These are phyloP conservation scores for Musa troglodytarum DNA, from an alignment of 176 grass and related monocot genomes.

Conservation along the genomic window DNA sequence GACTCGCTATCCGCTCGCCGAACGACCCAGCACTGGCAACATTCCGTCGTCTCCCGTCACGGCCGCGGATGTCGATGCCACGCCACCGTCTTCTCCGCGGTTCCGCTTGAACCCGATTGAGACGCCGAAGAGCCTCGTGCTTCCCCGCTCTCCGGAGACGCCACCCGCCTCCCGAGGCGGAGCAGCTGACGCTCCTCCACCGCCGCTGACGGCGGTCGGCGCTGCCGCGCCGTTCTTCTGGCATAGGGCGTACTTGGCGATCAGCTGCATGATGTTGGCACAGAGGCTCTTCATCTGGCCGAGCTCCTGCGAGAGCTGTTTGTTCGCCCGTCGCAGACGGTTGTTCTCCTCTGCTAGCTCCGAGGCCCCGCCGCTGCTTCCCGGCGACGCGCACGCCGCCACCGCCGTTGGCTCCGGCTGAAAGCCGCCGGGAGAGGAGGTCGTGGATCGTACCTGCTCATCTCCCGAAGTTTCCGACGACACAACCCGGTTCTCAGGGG, in stretches of 20 bases:
- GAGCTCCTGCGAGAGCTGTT: constrained; percentile 6
- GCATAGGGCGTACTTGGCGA: constrained; percentile 33
- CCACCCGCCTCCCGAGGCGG: background rate
- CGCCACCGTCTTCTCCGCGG: constrained; percentile 5
- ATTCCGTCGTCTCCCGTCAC: background rate
- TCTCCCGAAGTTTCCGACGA: constrained; percentile 5
- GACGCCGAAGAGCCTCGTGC: constrained; percentile 50
- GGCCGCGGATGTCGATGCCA: background rate
- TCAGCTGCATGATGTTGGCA: constrained; percentile 25
- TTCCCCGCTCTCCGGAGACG: too few relatives aligned
- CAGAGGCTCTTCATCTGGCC: constrained; percentile 10
- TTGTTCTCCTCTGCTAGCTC: constrained; percentile 19
- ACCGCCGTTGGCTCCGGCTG: background rate
- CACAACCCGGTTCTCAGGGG: background rate
- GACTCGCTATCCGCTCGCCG: too few relatives aligned
- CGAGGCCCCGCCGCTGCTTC: background rate
- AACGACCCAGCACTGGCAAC: too few relatives aligned
- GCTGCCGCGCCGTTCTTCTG: background rate
- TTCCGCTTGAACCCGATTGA: constrained; percentile 41
- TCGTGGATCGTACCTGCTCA: constrained; percentile 6
- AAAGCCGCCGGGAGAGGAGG: background rate
- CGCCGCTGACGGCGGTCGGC: background rate
- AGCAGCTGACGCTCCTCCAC: background rate
- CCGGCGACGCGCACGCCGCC: background rate
- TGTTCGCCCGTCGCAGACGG: constrained; percentile 7